Base-by-base conservation (phyloP, 495 filamentous ascomycete genomes). In the Neurospora discreta region DNA sequence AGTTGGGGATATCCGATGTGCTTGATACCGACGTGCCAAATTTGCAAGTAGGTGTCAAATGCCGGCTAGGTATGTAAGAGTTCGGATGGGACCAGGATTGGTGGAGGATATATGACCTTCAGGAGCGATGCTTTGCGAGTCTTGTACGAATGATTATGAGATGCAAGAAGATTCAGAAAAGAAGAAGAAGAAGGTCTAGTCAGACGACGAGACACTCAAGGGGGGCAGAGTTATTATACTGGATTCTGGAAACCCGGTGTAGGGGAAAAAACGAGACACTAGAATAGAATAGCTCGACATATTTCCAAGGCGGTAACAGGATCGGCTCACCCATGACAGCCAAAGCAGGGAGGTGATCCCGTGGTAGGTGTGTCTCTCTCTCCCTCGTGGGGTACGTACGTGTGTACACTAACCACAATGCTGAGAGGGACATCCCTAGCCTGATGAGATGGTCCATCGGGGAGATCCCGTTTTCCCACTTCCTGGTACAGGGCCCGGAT, bases 1-100 rank as follows among this genome's bases (percentile, higher is more conserved):
- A 70, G 76, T 79, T 79, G 78, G 78, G 78, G 76, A 80, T 76
- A 74, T 78, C 78, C 78, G 78, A 52, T 65, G 68, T 73, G 68
- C 71, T 58, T 46, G 30, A 30, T 60, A 30, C 4, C 4, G 33
- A 36, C 26, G 46, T 60, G 52, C 20, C 3, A 13, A 8, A 60
- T 11, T 4, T 15, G 46, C 46, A 16, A 13, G 13, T 4, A 13
- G 4, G 23, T 65, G 26, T 65, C 6, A 30, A 58, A 58, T 58
- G 46, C 46, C 46, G 46, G 46, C 23, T 23, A 23, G 44, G 13
- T 60, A 65, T 65, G 52, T 65, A 16, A 9, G 26, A 30, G 52
- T 36, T 65, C 52, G 52, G 52, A 65, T 65, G 23, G 26, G 13
- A 65, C 33, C 5, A 65, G 26, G 15, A 36, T 65, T 65, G 26